Conservation (phyloP, 2,329 filamentous ascomycete species). For the Ambrosiella beaveri region DNA sequence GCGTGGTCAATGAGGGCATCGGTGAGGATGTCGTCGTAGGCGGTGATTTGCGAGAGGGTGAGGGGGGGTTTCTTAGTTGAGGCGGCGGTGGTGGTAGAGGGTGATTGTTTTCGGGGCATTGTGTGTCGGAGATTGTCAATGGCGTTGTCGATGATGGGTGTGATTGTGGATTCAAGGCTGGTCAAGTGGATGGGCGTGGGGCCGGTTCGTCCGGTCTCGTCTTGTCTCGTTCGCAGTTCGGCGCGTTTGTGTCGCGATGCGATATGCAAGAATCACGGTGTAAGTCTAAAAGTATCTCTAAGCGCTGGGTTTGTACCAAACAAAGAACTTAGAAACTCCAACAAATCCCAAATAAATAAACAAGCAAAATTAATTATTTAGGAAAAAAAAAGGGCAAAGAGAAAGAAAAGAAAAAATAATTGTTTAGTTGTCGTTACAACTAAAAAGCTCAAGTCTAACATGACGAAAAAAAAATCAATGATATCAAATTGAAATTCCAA, state of each 20-base stretch:
- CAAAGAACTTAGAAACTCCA: no score
- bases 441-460: no score
- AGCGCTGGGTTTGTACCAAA: no score
- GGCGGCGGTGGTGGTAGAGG: background rate
- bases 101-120: constrained; percentile 4
- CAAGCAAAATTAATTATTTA: background rate
- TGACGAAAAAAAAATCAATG: no score
- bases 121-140: background rate
- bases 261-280: no score
- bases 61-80: constrained; percentile 48
- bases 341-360: background rate
- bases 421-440: no score
- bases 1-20: constrained; percentile 94
- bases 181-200: background rate
- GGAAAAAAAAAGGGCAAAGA: background rate
- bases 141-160: background rate
- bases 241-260: no score
- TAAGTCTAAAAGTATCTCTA: no score
- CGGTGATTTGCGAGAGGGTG: constrained; percentile 71
- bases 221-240: no score
- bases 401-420: background rate
- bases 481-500: no score
- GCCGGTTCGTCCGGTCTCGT: no score
- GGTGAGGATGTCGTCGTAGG: constrained; percentile 89
- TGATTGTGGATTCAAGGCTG: background rate